Base-by-base conservation (phyloP, 1,284 basidiomycete genomes). In the Ustilago loliicola region DNA sequence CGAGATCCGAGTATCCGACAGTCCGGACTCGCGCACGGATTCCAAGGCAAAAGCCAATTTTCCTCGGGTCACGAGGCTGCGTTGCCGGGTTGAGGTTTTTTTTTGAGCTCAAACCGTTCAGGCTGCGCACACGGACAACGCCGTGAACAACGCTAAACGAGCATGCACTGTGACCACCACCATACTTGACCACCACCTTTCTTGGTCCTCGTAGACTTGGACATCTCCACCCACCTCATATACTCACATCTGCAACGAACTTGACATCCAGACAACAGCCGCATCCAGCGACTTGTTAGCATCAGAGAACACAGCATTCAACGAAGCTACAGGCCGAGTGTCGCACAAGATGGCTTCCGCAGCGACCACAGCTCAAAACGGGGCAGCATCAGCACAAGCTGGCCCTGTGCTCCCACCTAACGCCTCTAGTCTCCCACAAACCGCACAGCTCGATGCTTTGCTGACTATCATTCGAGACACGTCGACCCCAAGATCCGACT, bases 391-490 rank as follows among this genome's bases (percentile, higher is more conserved):
- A 21, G 59, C 71, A 2, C 65, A 67, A n/a, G 9, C 53, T 13
- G 72, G 72, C 6, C 77, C 79, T 5, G 36, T 50, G 8, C 88
- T 94, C 8, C 93, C 93, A 15, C 89, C 91, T 0, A 94, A 92
- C 21, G 93, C 95, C n/a, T 91, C 92, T 85, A 94, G 93, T 2
- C 89, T 96, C 1, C 91, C 92, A 0, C 93, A 92, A 80, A 98
- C 95, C 0, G 74, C 76, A 8, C 83, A 84, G 61, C 91, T 99
- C 34, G 95, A 98, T 87, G 95, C 95, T 0, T 89, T 98, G 21
- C 93, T 97, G 87, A 98, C 97, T 17, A 96, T 98, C 87, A 96
- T 99, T 85, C 88, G 95, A 56, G 85, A 87, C 73, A 63, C 74
- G 19, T 74, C 85, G 5, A 88, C 88, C 15, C 72, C 79, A 21